These are phyloP conservation scores for Xylaria sp. DNA, from an alignment of 2,329 filamentous ascomycete species.

Conservation along the genomic window DNA sequence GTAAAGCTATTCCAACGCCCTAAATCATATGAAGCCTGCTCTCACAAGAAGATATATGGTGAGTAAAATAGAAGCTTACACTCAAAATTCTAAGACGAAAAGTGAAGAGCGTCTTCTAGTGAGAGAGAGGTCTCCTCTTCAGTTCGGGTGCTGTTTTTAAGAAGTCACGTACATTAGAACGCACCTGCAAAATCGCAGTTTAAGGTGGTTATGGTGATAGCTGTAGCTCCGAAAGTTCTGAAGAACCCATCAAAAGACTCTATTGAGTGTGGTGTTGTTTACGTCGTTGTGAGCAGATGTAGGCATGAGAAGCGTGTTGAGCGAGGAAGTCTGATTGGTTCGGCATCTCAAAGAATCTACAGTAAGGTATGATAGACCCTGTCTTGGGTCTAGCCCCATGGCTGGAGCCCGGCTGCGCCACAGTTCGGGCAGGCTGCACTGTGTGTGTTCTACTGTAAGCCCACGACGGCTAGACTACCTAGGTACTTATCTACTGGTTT, in stretches of 20 bases:
- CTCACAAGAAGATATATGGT: too few relatives aligned
- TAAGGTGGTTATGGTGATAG: background rate
- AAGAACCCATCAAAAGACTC: background rate
- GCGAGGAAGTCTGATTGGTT: constrained; percentile 17
- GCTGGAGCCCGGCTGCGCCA: constrained; percentile 13
- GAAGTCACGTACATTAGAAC: background rate
- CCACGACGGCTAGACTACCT: too few relatives aligned
- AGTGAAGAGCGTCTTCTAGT: background rate
- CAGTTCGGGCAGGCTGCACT: background rate
- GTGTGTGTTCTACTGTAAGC: background rate
- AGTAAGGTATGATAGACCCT: too few relatives aligned
- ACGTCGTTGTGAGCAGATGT: background rate
- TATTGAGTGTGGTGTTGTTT: background rate
- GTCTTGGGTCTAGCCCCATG: background rate
- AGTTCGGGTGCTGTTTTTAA: background rate
- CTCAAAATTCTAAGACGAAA: background rate
- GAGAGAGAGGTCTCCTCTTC: background rate
- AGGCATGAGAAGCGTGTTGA: constrained; percentile 2
- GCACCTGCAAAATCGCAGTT: background rate
- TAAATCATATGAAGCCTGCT: too few relatives aligned
- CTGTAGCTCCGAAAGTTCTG: background rate
- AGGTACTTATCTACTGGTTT: background rate
- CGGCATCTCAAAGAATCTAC: constrained; percentile 13
- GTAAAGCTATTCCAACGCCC: too few relatives aligned
- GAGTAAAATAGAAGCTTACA: background rate